Evolutionary conservation across 2,329 filamentous ascomycete species (phyloP), one percentile per base, ranked within the genome.

Genomic region (Peltaster fructicola): DNA sequence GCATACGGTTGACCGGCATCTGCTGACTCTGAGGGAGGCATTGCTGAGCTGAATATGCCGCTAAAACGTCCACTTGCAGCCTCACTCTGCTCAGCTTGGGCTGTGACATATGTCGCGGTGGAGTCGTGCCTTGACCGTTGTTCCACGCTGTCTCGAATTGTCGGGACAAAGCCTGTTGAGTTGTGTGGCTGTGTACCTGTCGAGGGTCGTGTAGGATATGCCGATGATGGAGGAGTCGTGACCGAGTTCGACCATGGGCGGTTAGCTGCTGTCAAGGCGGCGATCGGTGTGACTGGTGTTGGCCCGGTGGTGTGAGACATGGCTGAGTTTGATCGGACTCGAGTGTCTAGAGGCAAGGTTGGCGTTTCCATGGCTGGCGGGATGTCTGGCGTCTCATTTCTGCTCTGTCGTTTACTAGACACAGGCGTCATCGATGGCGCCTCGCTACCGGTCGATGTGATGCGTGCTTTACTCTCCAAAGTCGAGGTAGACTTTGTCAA

Each of bases 401-500:
- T 73, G 42, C 72, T 79, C 38, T 68, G 59, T 25, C 71, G 68
- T 34, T 64, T 65, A 25, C 36, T 38, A 4, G 40, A 27, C 10
- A 45, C 41, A 9, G 36, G 45, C 24, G 24, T 53, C 22, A 54
- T 43, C 2, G 49, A 30, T 3, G 35, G 35, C 8, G 38, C 39
- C 14, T 48, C 42, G 51, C 35, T 57, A 36, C 25, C 52, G 7
- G 40, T 31, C 7, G 44, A 48, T 20, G 40, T 21, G 4, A 43
- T 57, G 12, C 57, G 52, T 27, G 53, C 56, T 15, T 48, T 52
- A 16, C 40, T 40, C 19, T 42, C 40, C 15, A 47, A 27, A 4
- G 38, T 47, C 4, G 51, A 51, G 4, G 54, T 55, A 22, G 54
- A 50, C 33, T 51, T 50, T n/a, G 45, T 35, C 4, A 50, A 52